Percentiles rank a stretch among this genome's conserved stretches.
These are phyloP conservation scores for Firmiana major DNA, from an alignment of 345 rosid genomes.

Conservation along the genomic window DNA sequence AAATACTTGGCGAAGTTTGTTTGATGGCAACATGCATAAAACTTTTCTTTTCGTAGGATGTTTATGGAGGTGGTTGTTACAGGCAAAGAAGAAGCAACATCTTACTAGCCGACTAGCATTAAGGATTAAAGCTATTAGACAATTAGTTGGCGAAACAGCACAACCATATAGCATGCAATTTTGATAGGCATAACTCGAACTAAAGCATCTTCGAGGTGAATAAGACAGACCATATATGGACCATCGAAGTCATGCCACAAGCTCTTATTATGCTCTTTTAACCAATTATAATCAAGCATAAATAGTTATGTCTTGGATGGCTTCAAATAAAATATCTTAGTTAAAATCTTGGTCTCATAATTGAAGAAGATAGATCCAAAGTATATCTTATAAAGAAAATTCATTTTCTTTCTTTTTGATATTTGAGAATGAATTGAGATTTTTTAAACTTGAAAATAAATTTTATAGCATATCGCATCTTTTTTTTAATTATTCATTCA, in stretches of 20 bases:
- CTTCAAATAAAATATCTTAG: too few relatives aligned
- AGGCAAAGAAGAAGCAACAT: background rate
- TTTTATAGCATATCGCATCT: too few relatives aligned
- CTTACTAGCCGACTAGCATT: background rate
- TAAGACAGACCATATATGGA: background rate
- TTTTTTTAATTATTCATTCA: too few relatives aligned
- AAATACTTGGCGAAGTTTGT: too few relatives aligned
- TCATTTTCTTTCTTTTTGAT: background rate
- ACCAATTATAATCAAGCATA: background rate
- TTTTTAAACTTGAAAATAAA: too few relatives aligned
- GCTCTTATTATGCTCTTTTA: background rate
- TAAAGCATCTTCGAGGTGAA: background rate
- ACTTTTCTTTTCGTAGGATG: background rate
- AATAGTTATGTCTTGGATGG: too few relatives aligned
- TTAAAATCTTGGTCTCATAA: too few relatives aligned
- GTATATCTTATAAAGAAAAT: background rate
- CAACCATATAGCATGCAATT: background rate
- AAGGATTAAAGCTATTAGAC: background rate
- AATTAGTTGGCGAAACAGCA: background rate
- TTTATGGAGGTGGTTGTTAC: too few relatives aligned
- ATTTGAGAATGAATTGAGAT: too few relatives aligned
- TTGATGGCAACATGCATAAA: background rate
- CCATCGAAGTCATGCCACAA: background rate
- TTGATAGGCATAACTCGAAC: background rate
- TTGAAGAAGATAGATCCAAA: background rate